phyloP scores from a whole-genome alignment of 208 protist genomes.

The Lotmaria passim region DNA sequence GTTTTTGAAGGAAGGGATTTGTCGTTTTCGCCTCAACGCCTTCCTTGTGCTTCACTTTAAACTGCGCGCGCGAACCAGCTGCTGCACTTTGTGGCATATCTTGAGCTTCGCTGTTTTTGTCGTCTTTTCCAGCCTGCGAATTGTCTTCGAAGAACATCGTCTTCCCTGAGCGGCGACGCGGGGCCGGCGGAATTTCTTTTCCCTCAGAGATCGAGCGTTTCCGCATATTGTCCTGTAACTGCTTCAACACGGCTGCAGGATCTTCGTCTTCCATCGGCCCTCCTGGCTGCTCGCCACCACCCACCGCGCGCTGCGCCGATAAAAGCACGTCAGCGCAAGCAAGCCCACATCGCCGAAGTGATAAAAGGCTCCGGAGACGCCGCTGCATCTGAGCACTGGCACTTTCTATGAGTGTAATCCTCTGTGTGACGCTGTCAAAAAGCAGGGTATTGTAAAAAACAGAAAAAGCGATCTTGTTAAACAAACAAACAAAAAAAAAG shows the following conservation, averaged over 20 bases:
- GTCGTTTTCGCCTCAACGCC: neutral
- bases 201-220: constrained; percentile 22
- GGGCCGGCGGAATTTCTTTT: constrained; percentile 37
- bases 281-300: neutral
- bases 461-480: neutral
- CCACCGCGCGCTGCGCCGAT: neutral
- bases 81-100: neutral
- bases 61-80: neutral
- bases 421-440: too few relatives aligned
- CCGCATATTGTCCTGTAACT: constrained; percentile 45
- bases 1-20: constrained; percentile 69
- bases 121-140: neutral
- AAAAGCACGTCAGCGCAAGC: neutral
- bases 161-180: constrained; percentile 47
- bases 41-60: constrained; percentile 1
- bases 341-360: neutral
- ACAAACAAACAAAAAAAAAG: neutral
- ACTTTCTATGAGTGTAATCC: neutral
- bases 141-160: constrained; percentile 39
- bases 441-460: too few relatives aligned
- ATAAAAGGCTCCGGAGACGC: constrained; percentile 5
- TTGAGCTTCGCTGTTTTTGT: neutral
- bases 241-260: constrained; percentile 45
- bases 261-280: constrained; percentile 41
- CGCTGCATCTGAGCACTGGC: constrained; percentile 32